These are phyloP conservation scores for Pseudocercospora macadamiae DNA, from an alignment of 2,329 filamentous ascomycete species.

Conservation along the genomic window DNA sequence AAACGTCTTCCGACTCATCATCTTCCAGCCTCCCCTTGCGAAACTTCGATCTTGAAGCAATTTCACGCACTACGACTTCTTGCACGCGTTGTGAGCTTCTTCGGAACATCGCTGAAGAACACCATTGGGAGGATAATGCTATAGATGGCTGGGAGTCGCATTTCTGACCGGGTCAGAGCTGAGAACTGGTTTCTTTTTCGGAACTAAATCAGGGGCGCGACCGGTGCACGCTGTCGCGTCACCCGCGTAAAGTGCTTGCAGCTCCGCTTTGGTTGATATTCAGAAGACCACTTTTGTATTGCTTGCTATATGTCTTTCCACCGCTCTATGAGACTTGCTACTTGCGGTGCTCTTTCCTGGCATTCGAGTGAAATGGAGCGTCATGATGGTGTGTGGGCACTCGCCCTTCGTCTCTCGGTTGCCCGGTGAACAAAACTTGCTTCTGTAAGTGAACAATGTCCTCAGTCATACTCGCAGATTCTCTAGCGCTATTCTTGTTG, in stretches of 20 bases:
- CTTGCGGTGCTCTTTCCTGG: not conserved
- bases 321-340: not conserved
- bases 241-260: not conserved
- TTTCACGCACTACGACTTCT: constrained; percentile 7
- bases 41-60: not conserved
- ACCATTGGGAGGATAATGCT: not conserved
- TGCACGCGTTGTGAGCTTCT: not conserved
- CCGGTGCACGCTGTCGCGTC: not conserved
- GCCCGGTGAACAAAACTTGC: constrained; percentile 3
- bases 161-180: not conserved
- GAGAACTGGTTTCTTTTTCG: not conserved
- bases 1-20: not conserved
- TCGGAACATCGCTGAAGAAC: not conserved
- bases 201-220: not conserved
- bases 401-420: not conserved
- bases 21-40: not conserved
- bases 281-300: not conserved
- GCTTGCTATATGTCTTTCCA: constrained; percentile 1
- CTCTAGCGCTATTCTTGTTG: not conserved
- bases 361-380: not conserved
- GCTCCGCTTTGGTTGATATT: constrained; percentile 2
- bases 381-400: not conserved
- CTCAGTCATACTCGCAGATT: constrained; percentile 1
- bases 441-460: not conserved
- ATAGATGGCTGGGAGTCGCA: not conserved